phyloP scores from a whole-genome alignment of 2,329 filamentous ascomycete species.

The Pyricularia sp. region DNA sequence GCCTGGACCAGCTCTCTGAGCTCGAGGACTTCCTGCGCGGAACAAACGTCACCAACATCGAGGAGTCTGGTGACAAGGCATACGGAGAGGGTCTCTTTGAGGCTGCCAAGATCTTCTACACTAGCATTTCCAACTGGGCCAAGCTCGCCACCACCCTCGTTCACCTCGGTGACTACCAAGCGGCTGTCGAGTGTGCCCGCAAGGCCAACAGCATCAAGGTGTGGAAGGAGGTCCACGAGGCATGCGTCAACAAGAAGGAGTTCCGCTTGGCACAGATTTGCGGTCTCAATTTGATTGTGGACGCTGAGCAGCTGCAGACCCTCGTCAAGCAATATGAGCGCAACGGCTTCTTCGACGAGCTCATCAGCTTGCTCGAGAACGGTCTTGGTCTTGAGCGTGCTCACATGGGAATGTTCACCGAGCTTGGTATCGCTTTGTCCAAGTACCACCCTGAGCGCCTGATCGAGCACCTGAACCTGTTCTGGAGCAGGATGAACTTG shows the following conservation, averaged over 20 bases:
- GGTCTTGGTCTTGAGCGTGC: conserved; percentile 85
- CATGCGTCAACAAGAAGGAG: conserved; percentile 95
- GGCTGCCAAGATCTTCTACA: conserved; percentile 98
- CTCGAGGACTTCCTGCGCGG: conserved; percentile 92
- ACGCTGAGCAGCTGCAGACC: conserved; percentile 88
- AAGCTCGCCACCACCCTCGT: conserved; percentile 97
- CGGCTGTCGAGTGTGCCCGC: conserved; percentile 91
- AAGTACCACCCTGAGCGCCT: conserved; percentile 93
- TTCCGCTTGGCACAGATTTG: conserved; percentile 98
- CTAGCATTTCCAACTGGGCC: conserved; percentile 98
- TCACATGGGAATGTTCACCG: conserved; percentile 97
- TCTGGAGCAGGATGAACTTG: conserved; percentile 97
- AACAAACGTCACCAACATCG: conserved; percentile 91
- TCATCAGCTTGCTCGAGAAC: conserved; percentile 88
- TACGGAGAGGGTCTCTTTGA: conserved; percentile 91
- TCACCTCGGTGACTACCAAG: conserved; percentile 95
- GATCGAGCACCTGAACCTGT: conserved; percentile 98
- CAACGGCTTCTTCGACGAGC: conserved; percentile 96
- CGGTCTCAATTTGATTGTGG: conserved; percentile 93
- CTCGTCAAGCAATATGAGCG: conserved; percentile 95
- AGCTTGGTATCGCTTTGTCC: conserved; percentile 81
- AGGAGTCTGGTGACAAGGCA: conserved; percentile 96
- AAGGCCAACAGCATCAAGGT: conserved; percentile 99
- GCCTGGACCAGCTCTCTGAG: conserved; percentile 83
- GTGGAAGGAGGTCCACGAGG: conserved; percentile 97